Conservation (phyloP, 2,329 filamentous ascomycete genomes). For the Volutella citrinella region DNA sequence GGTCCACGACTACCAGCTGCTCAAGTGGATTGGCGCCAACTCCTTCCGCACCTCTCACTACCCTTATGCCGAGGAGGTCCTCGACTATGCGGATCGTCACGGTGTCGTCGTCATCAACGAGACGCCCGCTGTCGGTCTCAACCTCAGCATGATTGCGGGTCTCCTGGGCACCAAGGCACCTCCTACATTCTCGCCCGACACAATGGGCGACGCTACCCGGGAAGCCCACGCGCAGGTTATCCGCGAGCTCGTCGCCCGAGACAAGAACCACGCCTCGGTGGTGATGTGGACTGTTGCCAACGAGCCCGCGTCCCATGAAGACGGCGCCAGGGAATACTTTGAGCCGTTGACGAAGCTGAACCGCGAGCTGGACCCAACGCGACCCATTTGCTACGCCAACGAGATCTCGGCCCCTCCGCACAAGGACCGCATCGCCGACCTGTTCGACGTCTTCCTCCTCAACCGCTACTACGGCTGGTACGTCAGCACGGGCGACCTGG, state of each 20-base stretch:
- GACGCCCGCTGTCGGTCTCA: constrained; percentile 11
- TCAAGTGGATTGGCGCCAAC: constrained; percentile 13
- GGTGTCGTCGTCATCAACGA: constrained; percentile 12
- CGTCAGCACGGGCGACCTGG: constrained; percentile 6
- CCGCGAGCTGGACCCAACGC: constrained; percentile 8
- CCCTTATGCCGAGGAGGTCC: constrained; percentile 12
- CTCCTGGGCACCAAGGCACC: constrained; percentile 1
- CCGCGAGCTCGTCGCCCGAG: constrained; percentile 8
- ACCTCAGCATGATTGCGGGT: constrained; percentile 8
- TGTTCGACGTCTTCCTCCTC: constrained; percentile 11
- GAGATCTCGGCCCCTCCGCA: constrained; percentile 3
- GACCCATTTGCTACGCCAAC: constrained; percentile 11
- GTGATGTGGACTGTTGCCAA: constrained; percentile 12
- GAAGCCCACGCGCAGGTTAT: constrained; percentile 9
- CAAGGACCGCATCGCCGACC: constrained; percentile 7
- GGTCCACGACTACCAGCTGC: constrained; percentile 12
- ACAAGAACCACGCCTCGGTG: constrained; percentile 13
- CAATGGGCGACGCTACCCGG: constrained; percentile 7
- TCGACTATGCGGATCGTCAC: constrained; percentile 13
- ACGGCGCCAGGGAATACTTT: constrained; percentile 8
- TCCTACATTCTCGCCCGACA: constrained; percentile 9
- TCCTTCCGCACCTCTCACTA: constrained; percentile 14
- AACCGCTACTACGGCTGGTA: constrained; percentile 17
- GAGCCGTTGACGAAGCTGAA: constrained; percentile 7
- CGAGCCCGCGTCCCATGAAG: constrained; percentile 10